Percentiles rank a stretch among this genome's conserved stretches.
These are phyloP conservation scores for Geotrichum phurueaensis DNA, from an alignment of 1,139 yeast species.

Conservation along the genomic window DNA sequence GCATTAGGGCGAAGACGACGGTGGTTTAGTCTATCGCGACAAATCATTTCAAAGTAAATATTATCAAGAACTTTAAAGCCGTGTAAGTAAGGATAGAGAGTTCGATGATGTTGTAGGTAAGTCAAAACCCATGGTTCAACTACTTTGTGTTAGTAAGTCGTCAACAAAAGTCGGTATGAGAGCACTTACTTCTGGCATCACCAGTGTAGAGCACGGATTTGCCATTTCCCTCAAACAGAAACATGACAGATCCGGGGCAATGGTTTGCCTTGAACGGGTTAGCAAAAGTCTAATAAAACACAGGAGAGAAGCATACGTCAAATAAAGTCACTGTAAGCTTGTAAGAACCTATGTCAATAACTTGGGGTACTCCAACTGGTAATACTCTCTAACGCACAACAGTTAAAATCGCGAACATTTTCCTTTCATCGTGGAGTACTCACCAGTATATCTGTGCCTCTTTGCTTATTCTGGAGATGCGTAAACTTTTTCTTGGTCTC, in stretches of 20 bases:
- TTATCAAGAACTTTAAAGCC: conserved; percentile 40
- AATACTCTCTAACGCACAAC: conserved; percentile 19
- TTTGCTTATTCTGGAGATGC: conserved; percentile 32
- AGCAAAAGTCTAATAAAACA: conserved; percentile 20
- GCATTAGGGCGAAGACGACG: conserved; percentile 42
- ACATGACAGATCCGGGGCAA: conserved; percentile 60
- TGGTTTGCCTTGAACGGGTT: conserved; percentile 42
- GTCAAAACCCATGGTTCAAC: conserved; percentile 54
- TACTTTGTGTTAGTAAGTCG: not conserved
- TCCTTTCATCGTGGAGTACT: conserved; percentile 23
- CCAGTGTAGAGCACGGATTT: conserved; percentile 50
- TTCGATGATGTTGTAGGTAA: conserved; percentile 38
- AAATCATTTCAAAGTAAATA: conserved; percentile 55
- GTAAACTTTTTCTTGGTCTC: conserved; percentile 21
- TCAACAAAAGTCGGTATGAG: not conserved
- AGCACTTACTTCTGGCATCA: conserved; percentile 40
- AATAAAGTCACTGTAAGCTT: conserved; percentile 32
- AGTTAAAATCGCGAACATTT: not conserved
- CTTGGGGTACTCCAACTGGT: conserved; percentile 32
- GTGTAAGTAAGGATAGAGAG: conserved; percentile 42
- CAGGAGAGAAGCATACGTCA: conserved; percentile 30
- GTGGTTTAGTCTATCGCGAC: conserved; percentile 46
- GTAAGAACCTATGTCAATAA: conserved; percentile 21
- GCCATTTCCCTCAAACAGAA: conserved; percentile 41
- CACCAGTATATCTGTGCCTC: conserved; percentile 31